These are phyloP conservation scores for Pythium graminicola DNA, from an alignment of 352 stramenopile species.

Conservation along the genomic window DNA sequence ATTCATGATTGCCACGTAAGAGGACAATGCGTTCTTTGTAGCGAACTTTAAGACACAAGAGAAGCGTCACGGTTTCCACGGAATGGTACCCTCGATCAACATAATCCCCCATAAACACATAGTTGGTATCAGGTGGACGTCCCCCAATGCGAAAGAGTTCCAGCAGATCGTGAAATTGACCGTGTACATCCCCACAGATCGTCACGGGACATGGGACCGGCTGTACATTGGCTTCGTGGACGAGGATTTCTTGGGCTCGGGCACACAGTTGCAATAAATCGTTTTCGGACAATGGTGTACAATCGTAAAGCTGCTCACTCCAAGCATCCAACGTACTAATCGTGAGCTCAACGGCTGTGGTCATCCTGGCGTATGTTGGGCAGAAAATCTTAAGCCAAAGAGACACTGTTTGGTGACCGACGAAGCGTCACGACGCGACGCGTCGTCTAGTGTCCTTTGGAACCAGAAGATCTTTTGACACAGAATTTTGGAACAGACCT, in stretches of 20 bases:
- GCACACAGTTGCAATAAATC: constrained; percentile 95
- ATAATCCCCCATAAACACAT: constrained; percentile 99
- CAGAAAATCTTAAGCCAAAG: no score
- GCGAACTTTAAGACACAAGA: constrained; percentile 92
- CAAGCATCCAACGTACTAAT: constrained; percentile 91
- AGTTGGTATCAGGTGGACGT: constrained; percentile 91
- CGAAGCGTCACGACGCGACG: constrained; percentile 1
- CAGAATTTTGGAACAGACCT: no score
- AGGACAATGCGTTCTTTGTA: constrained; percentile 91
- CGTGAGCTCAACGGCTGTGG: constrained; percentile 67
- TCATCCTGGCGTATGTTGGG: constrained; percentile 31
- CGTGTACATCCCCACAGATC: constrained; percentile 83
- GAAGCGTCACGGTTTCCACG: constrained; percentile 86
- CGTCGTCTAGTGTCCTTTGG: background rate
- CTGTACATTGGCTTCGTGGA: constrained; percentile 97
- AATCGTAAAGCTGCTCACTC: constrained; percentile 92
- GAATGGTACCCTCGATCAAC: constrained; percentile 99
- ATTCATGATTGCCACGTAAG: constrained; percentile 93
- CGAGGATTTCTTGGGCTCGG: constrained; percentile 94
- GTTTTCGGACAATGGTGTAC: constrained; percentile 92
- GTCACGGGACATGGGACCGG: constrained; percentile 96
- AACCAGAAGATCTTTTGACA: background rate
- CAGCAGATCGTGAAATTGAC: constrained; percentile 66
- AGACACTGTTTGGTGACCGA: no score
- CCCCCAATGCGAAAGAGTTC: constrained; percentile 79